Base-by-base conservation (phyloP, 2,329 filamentous ascomycete genomes). In the Nemania sp. region DNA sequence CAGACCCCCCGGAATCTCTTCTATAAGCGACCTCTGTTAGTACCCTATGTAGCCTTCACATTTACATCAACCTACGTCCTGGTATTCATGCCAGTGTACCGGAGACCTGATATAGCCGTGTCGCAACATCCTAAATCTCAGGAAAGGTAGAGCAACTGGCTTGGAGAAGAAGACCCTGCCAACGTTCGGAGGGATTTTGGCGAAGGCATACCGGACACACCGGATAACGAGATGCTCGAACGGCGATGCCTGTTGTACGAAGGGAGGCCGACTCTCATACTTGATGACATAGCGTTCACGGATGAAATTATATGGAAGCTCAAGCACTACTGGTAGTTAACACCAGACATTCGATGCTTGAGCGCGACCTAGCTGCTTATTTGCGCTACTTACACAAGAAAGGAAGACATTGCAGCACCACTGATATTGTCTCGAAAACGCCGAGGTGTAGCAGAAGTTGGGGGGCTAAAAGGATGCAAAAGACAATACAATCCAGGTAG, bases 221-320 rank as follows among this genome's bases (percentile, higher is more conserved):
- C 92, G 87, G 66, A 95, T 86, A 56, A 94, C 91, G 51, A 93
- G 78, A 76, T 94, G 92, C 77, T 95, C 92, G 75, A 94, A 95
- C 1, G 88, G 80, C 2, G 90, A 89, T n/a, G 92, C 88, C 62
- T 85, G 85, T 72, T 86, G 88, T n/a, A 90, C 87, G 72, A 94
- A 94, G 1, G 87, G 85, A 5, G 88, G 83, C 69, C 84, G 85
- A 5, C 84, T 71, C 27, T 82, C 73, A 62, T 75, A 76, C 5
- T 78, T 76, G 0, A 82, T 56, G 45, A 89, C 79, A 71, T 86
- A 87, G 64, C 88, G 84, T 74, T 91, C 89, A 52, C 79, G 79
- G 43, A 91, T 68, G 72, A 93, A 87, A 53, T 84, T 78, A 51
- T 81, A 80, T 18, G 91, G 91, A 24, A 93, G 79, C 70, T 84